Base-by-base conservation (phyloP, 495 filamentous ascomycete species). In the Parmelia sp. region DNA sequence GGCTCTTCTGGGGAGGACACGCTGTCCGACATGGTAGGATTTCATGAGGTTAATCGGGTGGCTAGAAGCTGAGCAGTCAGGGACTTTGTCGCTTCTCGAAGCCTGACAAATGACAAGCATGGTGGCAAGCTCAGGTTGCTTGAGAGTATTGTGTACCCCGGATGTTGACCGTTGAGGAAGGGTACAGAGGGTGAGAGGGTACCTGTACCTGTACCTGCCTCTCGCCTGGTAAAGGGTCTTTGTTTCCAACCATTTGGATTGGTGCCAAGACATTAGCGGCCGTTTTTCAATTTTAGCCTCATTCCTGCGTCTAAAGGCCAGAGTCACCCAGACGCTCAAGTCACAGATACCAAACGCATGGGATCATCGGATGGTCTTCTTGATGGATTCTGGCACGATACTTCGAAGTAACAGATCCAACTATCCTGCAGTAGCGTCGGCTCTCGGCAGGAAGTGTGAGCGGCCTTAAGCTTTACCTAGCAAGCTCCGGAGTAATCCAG, bases 1-100 rank as follows among this genome's bases (percentile, higher is more conserved):
- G 56, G 15, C 31, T 69, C 60, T 60, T 71, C 60, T 45, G 27
- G 29, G 39, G 66, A 29, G 17, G 65, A 31, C 25, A 25, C 36
- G 17, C 17, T 59, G 45, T 63, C 61, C 11, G 61, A 44, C 61
- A 67, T 64, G 35, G 27, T 63, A 25, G 61, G 60, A 56, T 31
- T 29, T 31, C n/a, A 55, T 35, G 37, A 19, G 29, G 15, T 6
- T 36, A 31, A 12, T 25, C 31, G 7, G 9, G 9, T 45, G 39
- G 44, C 21, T 15, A 19, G 45, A 35, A 19, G 33, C 15, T 12
- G 33, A 53, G 15, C 29, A 51, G 42, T 33, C 55, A 27, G 42
- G 44, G n/a, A 33, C 42, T 63, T 17, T 56, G 37, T 44, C 25
- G 21, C 51, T 44, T 27, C 29, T n/a, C 53, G 31, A 53, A 33